Evolutionary conservation across 495 filamentous ascomycete genomes (phyloP).

Genomic region (Penicilliopsis zonata): DNA sequence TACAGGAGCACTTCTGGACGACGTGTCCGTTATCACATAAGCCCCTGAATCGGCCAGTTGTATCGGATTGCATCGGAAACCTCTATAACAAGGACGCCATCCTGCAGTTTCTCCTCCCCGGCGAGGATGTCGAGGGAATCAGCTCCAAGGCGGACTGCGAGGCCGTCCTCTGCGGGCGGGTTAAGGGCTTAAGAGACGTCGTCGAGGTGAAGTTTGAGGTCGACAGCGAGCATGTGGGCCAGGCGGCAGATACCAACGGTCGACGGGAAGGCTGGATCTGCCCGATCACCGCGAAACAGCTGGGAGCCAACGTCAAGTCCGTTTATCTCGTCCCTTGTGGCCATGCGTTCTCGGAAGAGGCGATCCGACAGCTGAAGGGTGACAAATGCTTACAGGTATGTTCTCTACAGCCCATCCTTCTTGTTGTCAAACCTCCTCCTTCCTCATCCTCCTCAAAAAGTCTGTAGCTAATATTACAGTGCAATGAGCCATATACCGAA

Average conservation of each 20-base stretch:
- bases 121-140: slow-evolving; percentile 40
- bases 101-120: slow-evolving; percentile 64
- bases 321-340: slow-evolving; percentile 93
- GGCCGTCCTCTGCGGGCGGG: slow-evolving; percentile 52
- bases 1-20: slow-evolving; percentile 73
- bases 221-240: slow-evolving; percentile 25
- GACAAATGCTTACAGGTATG: slow-evolving; percentile 50
- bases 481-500: slow-evolving; percentile 58
- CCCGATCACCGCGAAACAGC: slow-evolving; percentile 73
- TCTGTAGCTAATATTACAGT: slow-evolving; percentile 23
- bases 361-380: slow-evolving; percentile 63
- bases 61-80: slow-evolving; percentile 73
- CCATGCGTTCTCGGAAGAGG: slow-evolving; percentile 82
- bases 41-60: slow-evolving; percentile 57
- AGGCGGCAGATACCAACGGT: slow-evolving; percentile 21
- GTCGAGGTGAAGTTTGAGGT: slow-evolving; percentile 77
- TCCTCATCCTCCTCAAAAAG: not conserved
- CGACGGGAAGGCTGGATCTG: slow-evolving; percentile 61
- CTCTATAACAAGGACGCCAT: slow-evolving; percentile 95
- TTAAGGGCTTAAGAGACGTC: slow-evolving; percentile 77
- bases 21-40: slow-evolving; percentile 76
- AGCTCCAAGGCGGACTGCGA: slow-evolving; percentile 48
- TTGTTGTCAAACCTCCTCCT: no score
- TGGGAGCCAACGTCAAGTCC: slow-evolving; percentile 67
- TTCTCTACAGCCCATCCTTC: slow-evolving; percentile 1